Evolutionary conservation across 805 yeast species (phyloP).

Genomic region (Saccharomycopsis olivae): DNA sequence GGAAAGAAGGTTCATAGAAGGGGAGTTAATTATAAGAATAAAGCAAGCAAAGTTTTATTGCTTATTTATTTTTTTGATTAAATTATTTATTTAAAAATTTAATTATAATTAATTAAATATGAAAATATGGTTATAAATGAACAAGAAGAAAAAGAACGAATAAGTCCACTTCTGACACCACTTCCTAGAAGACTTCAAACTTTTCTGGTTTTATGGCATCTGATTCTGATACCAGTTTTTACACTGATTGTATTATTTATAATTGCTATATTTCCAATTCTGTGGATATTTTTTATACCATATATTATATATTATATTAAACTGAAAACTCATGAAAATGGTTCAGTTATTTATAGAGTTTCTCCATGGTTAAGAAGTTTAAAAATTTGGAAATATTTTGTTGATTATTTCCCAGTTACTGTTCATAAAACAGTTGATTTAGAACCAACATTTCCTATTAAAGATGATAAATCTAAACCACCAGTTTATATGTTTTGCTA

Average conservation of each 20-base stretch:
- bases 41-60: no score
- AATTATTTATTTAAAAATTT: no score
- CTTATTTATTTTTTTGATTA: neutral
- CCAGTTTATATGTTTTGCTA: conserved; percentile 83
- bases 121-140: no score
- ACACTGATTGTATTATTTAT: conserved; percentile 43
- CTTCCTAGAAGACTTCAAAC: conserved; percentile 52
- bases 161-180: conserved; percentile 52
- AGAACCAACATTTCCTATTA: conserved; percentile 51
- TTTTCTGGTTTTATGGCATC: conserved; percentile 60
- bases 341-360: conserved; percentile 48
- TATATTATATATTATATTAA: conserved; percentile 49
- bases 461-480: conserved; percentile 31
- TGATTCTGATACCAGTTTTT: conserved; percentile 54
- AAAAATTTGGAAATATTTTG: conserved; percentile 59
- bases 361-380: conserved; percentile 47
- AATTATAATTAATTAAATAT: neutral
- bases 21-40: no score
- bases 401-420: conserved; percentile 68
- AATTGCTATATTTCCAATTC: conserved; percentile 40
- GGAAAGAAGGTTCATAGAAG: no score
- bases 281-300: conserved; percentile 60
- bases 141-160: no score
- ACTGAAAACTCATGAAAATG: conserved; percentile 68
- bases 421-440: conserved; percentile 59